Evolutionary conservation across 805 yeast species (phyloP).

Genomic region (Peterozyma toletana): DNA sequence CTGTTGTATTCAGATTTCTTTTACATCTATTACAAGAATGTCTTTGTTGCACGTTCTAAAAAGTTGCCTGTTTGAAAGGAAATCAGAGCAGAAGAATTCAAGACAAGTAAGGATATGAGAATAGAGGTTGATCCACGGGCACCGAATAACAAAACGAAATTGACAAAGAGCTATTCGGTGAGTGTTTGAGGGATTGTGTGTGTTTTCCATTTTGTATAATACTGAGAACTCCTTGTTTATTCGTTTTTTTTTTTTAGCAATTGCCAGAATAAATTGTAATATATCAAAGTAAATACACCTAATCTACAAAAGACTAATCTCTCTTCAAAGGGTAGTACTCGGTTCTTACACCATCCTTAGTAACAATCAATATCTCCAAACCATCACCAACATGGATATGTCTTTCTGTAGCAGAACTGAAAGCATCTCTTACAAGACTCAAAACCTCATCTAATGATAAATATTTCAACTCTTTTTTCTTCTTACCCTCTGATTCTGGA

Average conservation of each 20-base stretch:
- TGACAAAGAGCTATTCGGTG: no score
- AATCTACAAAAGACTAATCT: conserved; percentile 39
- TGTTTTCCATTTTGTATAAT: background rate
- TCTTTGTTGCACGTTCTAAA: conserved; percentile 71
- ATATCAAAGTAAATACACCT: background rate
- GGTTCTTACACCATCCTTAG: conserved; percentile 85
- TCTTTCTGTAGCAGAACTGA: conserved; percentile 94
- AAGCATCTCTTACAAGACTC: conserved; percentile 86
- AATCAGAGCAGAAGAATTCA: background rate
- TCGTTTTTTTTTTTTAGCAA: background rate
- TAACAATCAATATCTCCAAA: conserved; percentile 80
- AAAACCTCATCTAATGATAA: conserved; percentile 80
- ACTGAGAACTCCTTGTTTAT: background rate
- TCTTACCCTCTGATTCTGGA: conserved; percentile 67
- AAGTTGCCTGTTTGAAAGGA: conserved; percentile 53
- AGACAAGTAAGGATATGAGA: no score
- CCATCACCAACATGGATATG: conserved; percentile 99
- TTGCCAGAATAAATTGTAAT: background rate
- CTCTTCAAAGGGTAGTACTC: conserved; percentile 83
- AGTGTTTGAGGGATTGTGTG: no score
- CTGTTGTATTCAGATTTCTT: conserved; percentile 90
- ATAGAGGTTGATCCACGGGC: no score
- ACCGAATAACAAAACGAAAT: no score
- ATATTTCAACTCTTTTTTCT: conserved; percentile 53
- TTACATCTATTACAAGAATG: conserved; percentile 79